Evolutionary conservation across 1,139 yeast species (phyloP), one percentile per base, ranked within the genome.

Genomic region (Tardiomyces blankii): DNA sequence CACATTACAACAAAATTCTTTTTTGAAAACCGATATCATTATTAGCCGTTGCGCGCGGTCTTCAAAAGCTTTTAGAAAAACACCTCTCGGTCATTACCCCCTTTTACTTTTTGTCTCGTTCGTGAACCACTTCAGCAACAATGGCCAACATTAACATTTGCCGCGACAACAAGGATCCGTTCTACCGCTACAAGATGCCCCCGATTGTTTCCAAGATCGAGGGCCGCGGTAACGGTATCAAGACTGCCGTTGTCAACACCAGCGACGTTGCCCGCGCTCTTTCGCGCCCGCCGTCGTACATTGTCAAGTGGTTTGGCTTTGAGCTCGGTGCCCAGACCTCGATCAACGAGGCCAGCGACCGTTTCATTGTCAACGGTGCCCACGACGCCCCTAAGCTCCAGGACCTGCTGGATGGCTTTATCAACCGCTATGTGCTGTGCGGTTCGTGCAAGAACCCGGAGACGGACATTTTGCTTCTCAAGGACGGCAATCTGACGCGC

Each of bases 151-250:
- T 89, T 63, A 89, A 91, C 69, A 91, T 91, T 61, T 83, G 95
- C 69, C 88, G 99, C 74, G 96, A 88, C 63, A 91, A 91, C 73
- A 82, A 85, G 63, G 98, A 91, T 73, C 96, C 97, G 45, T 91
- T 91, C 68, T 91, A 93, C 78, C 95, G 98, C 72, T 91, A 91
- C 70, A 91, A 91, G 74, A 91, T 91, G 98, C 98, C 98, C 63
- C 82, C 93, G 43, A 81, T 91, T 68, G 93, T 86, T 71, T 87
- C 96, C 55, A 91, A 93, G 77, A 88, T 88, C 56, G 98, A 91
- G 72, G 98, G 98, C 66, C 79, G 96, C 66, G 99, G 99, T 72
- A 91, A 91, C 70, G 99, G 99, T 77, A 91, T 91, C 70, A 89
- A 88, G 67, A 91, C 99, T 28, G 95, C 93, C 48, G 82, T 93